Base-by-base conservation (phyloP, 2,329 filamentous ascomycete genomes). In the Tolypocladium ophioglossoides region DNA sequence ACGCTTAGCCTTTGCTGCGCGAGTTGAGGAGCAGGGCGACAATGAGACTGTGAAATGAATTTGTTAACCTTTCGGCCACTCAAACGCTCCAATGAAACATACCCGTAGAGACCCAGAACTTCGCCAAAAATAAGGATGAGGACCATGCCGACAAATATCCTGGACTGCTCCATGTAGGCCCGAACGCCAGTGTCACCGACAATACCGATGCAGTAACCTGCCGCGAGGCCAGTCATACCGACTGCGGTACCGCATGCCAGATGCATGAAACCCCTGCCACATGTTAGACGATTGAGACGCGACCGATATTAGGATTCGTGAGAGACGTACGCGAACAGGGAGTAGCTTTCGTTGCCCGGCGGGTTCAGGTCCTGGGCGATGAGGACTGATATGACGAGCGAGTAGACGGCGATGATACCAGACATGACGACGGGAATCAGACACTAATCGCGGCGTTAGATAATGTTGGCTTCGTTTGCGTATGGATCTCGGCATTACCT, bases 131-230 rank as follows among this genome's bases (percentile, higher is more conserved):
- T 99, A 59, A 97, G 80, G 63, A 97, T 97, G 64, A 99, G 75
- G 49, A 99, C 92, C 94, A 97, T 97, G 71, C 94, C 94, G 51
- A 99, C 94, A 64, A 96, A 99, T 61, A 99, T 87, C 59, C 92
- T 83, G 51, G 89, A 95, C 72, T 99, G 94, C 66, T 90, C 84
- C 91, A 99, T 96, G 75, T 95, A 97, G 55, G 91, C 85, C 63
- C 94, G 85, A 52, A 97, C 92, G 57, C 94, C 91, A 73, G 85
- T 86, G 74, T 99, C 95, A 61, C 94, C 94, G 24, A 99, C 92
- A 58, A 96, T 83, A 54, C 94, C 94, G 70, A 99, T 99, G 56
- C 91, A 89, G 74, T 97, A 99, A 53, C 94, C 94, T 57, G 94
- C 94, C 35, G 94, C 91, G 52, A 97, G 79, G 64, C 94, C 94